phyloP scores from a whole-genome alignment of 768 basidiomycete species.

The Suillus ampliporus region DNA sequence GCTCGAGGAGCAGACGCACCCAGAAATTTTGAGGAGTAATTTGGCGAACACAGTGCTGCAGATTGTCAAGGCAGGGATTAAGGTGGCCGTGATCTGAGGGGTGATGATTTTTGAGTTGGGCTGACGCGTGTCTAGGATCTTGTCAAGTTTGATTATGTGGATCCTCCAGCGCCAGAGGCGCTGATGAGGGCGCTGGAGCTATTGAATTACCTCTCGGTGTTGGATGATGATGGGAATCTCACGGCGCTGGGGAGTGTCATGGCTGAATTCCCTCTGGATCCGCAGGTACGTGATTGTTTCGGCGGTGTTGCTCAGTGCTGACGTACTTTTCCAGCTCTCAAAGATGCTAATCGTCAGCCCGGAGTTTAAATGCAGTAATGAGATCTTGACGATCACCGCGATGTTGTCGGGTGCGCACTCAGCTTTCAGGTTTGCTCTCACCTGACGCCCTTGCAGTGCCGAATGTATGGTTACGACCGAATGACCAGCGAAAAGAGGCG shows the following conservation, averaged over 20 bases:
- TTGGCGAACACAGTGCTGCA: conserved; percentile 92
- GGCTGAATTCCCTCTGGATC: conserved; percentile 99
- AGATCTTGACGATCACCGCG: conserved; percentile 91
- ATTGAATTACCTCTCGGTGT: conserved; percentile 87
- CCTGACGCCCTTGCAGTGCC: conserved; percentile 52
- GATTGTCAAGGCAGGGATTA: conserved; percentile 91
- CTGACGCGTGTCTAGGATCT: conserved; percentile 58
- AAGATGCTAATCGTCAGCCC: conserved; percentile 95
- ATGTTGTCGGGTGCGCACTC: conserved; percentile 84
- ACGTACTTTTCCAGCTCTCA: conserved; percentile 54
- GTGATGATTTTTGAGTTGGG: conserved; percentile 8
- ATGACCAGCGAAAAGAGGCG: conserved; percentile 85
- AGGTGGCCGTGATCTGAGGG: conserved; percentile 46
- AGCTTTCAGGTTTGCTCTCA: background rate
- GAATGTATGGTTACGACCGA: conserved; percentile 90
- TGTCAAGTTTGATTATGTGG: conserved; percentile 86
- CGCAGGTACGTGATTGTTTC: conserved; percentile 63
- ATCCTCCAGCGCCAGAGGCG: conserved; percentile 94
- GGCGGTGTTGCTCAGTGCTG: background rate
- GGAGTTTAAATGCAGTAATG: conserved; percentile 95
- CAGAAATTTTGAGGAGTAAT: conserved; percentile 94
- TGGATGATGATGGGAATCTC: conserved; percentile 93
- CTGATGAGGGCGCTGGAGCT: conserved; percentile 96
- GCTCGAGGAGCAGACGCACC: conserved; percentile 96
- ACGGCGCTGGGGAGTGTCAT: conserved; percentile 87